These are phyloP conservation scores for Xylariaceae sp. DNA, from an alignment of 2,329 filamentous ascomycete genomes.

Conservation along the genomic window DNA sequence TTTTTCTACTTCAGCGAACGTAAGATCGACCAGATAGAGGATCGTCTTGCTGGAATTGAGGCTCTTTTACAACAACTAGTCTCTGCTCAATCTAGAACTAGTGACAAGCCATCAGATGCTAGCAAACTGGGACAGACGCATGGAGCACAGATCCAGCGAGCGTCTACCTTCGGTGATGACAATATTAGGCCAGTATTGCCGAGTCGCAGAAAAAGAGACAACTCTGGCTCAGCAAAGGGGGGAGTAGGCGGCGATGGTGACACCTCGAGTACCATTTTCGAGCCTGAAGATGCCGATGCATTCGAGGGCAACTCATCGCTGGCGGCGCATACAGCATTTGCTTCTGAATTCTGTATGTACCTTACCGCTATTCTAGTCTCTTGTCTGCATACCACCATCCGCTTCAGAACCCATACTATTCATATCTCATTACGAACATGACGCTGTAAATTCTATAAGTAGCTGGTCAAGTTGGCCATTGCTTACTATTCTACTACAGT, in stretches of 20 bases:
- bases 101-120: neutral
- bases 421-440: too few relatives aligned
- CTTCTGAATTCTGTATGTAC: conserved; percentile 47
- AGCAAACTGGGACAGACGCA: neutral
- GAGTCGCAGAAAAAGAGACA: conserved; percentile 45
- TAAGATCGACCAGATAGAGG: conserved; percentile 54
- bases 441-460: neutral
- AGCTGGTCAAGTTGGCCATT: neutral
- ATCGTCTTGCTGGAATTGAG: conserved; percentile 47
- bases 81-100: conserved; percentile 5
- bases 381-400: neutral
- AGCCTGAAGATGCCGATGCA: conserved; percentile 56
- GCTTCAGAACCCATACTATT: too few relatives aligned
- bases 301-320: conserved; percentile 54
- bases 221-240: conserved; percentile 29
- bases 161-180: neutral
- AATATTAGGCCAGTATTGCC: conserved; percentile 11
- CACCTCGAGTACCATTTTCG: conserved; percentile 53
- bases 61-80: conserved; percentile 43
- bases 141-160: conserved; percentile 1
- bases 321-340: conserved; percentile 53
- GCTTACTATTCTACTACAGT: conserved; percentile 2
- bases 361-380: neutral
- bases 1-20: conserved; percentile 49
- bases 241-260: conserved; percentile 14